A percentile compares a stretch with the other conserved stretches of the same genome.
These are phyloP conservation scores for Cochlearia excelsa DNA, from an alignment of 345 rosid species.

Conservation along the genomic window DNA sequence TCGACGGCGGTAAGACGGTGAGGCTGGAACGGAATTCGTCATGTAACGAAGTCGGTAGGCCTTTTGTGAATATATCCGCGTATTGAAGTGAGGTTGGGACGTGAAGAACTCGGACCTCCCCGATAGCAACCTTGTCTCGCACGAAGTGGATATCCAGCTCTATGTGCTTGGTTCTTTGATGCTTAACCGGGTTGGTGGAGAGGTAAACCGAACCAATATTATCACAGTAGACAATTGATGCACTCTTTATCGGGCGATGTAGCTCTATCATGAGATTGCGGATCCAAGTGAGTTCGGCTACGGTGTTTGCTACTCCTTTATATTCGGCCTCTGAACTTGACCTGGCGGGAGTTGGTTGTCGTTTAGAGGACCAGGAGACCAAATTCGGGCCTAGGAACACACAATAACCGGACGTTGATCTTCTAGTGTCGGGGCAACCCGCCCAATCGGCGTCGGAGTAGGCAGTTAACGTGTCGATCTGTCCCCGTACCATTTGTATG, in stretches of 20 bases:
- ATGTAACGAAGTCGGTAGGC: not conserved
- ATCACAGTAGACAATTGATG: not conserved
- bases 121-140: not conserved
- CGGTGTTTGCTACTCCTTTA: rapidly evolving
- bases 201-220: not conserved
- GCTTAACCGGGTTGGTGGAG: not conserved
- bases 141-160: not conserved
- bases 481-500: rapidly evolving
- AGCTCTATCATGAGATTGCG: rapidly evolving
- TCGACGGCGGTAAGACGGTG: not conserved
- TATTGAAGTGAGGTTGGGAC: not conserved
- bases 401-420: not conserved
- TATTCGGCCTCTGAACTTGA: not conserved
- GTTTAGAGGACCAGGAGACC: not conserved
- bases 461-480: rapidly evolving
- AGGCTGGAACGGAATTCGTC: not conserved
- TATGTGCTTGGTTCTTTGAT: not conserved
- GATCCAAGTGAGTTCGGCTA: not conserved
- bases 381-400: not conserved
- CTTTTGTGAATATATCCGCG: not conserved
- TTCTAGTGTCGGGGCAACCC: not conserved
- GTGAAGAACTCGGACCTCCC: not conserved
- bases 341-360: rapidly evolving
- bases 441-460: not conserved
- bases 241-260: rapidly evolving